Conservation (phyloP, 1,139 yeast genomes). For the Sugiyamaella grinbergsii region DNA sequence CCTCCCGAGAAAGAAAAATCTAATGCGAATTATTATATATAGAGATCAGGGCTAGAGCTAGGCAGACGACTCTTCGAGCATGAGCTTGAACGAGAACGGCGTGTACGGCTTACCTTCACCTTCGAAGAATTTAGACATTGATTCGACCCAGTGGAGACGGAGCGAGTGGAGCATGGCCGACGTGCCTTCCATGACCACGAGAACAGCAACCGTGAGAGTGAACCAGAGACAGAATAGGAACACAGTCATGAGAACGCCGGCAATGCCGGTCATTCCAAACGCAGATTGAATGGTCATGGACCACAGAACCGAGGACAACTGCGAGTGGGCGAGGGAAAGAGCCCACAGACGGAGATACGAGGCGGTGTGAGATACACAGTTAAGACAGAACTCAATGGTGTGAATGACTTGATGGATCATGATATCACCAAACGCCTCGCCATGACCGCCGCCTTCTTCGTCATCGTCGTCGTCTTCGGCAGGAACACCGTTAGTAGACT, state of each 20-base stretch:
- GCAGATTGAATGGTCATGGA: conserved; percentile 89
- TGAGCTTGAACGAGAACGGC: conserved; percentile 64
- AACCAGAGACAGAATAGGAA: conserved; percentile 93
- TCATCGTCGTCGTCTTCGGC: conserved; percentile 39
- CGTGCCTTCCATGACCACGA: conserved; percentile 98
- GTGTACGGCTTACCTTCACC: conserved; percentile 92
- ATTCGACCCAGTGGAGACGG: conserved; percentile 98
- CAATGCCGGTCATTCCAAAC: conserved; percentile 69
- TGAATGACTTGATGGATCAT: conserved; percentile 98
- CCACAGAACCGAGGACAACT: conserved; percentile 93
- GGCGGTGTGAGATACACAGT: conserved; percentile 97
- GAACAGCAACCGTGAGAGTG: conserved; percentile 80
- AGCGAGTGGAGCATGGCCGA: conserved; percentile 97
- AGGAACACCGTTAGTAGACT: conserved; percentile 20
- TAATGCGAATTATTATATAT: conserved; percentile 4
- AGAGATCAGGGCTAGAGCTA: background rate
- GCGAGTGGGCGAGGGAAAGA: conserved; percentile 94
- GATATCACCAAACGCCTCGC: conserved; percentile 79
- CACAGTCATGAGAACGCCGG: conserved; percentile 74
- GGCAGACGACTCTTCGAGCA: conserved; percentile 13
- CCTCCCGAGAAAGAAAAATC: background rate
- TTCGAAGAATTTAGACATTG: conserved; percentile 96
- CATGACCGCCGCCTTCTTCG: conserved; percentile 43
- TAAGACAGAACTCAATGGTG: conserved; percentile 96
- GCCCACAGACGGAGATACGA: conserved; percentile 98